A percentile compares a stretch with the other conserved stretches of the same genome.
Evolutionary conservation across 163 green algal species (phyloP).

Genomic region (Trebouxiophyceae sp.): DNA sequence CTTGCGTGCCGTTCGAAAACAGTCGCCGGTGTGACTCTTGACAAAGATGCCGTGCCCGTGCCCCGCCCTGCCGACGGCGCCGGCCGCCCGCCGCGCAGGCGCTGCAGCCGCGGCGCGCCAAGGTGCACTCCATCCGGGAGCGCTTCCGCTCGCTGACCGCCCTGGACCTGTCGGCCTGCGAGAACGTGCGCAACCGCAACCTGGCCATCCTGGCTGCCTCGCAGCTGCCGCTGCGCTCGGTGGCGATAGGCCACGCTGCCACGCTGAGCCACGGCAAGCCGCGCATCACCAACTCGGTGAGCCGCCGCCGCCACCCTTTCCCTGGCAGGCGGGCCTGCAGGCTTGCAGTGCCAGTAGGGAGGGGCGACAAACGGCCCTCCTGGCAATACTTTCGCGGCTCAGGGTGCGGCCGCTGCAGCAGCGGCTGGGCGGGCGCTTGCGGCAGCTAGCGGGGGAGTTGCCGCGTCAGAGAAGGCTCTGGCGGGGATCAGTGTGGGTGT

Average conservation of each 20-base stretch:
- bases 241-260: conserved; percentile 45
- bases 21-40: too few relatives aligned
- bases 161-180: conserved; percentile 3
- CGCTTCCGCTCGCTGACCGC: background rate
- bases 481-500: too few relatives aligned
- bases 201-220: conserved; percentile 33
- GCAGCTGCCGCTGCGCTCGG: conserved; percentile 25
- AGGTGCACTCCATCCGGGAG: background rate
- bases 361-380: background rate
- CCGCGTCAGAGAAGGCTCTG: too few relatives aligned
- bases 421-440: too few relatives aligned
- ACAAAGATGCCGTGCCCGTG: background rate
- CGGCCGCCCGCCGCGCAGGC: background rate
- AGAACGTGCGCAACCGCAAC: conserved; percentile 53
- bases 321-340: too few relatives aligned
- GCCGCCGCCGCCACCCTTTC: background rate
- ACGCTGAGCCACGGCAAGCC: conserved; percentile 26
- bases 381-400: background rate
- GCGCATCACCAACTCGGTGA: conserved; percentile 54
- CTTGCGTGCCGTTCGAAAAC: too few relatives aligned
- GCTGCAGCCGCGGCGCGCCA: background rate
- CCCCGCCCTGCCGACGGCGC: background rate
- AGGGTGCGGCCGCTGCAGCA: background rate
- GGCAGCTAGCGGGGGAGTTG: too few relatives aligned
- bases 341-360: background rate